These are phyloP conservation scores for Daldinia eschscholtzii DNA, from an alignment of 2,329 filamentous ascomycete species.

Conservation along the genomic window DNA sequence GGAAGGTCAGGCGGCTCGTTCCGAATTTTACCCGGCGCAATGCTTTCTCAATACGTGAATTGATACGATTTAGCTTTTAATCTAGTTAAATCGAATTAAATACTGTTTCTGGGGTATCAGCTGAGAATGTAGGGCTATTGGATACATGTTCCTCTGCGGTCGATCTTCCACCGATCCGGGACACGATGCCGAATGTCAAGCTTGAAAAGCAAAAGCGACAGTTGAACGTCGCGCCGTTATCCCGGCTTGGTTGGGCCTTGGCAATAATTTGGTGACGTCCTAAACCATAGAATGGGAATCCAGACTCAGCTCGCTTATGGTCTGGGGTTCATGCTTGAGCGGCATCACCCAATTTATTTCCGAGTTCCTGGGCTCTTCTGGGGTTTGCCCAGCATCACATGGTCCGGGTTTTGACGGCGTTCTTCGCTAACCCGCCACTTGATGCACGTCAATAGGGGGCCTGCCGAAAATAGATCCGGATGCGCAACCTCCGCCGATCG, in stretches of 20 bases:
- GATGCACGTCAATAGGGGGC: constrained; percentile 6
- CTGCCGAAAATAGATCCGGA: constrained; percentile 48
- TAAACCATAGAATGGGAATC: constrained; percentile 7
- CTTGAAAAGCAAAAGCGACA: neutral
- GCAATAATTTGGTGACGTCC: constrained; percentile 16
- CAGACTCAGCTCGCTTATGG: neutral
- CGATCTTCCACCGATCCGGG: constrained; percentile 26
- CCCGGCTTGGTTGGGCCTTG: constrained; percentile 22
- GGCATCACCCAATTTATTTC: constrained; percentile 32
- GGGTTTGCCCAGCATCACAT: constrained; percentile 7
- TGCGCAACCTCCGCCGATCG: constrained; percentile 44
- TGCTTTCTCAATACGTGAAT: neutral
- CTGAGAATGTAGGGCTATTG: constrained; percentile 9
- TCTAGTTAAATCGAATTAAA: too few species aligned
- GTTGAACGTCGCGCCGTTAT: constrained; percentile 37
- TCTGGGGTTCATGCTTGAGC: constrained; percentile 5
- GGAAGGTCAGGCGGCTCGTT: neutral
- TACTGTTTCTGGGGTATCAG: neutral
- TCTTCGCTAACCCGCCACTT: constrained; percentile 3
- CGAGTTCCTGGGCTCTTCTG: constrained; percentile 23
- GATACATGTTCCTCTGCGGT: neutral
- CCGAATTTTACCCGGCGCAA: neutral
- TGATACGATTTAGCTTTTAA: neutral
- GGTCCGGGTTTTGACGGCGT: constrained; percentile 5
- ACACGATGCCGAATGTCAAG: constrained; percentile 31